These are phyloP conservation scores for Aspergillus sp. DNA, from an alignment of 2,329 filamentous ascomycete species.

Conservation along the genomic window DNA sequence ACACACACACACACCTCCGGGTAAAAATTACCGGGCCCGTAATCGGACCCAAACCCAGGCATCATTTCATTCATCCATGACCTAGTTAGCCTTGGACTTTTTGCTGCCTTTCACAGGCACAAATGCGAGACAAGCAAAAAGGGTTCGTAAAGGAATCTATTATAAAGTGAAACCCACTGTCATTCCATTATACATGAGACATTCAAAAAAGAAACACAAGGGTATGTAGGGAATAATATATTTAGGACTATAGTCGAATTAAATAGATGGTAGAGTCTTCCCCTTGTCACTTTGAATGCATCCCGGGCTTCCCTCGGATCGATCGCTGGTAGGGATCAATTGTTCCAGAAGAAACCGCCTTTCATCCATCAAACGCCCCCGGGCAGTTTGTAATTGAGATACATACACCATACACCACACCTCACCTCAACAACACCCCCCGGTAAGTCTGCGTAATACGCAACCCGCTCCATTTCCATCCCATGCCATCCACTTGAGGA, in stretches of 20 bases:
- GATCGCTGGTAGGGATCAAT: slow-evolving; percentile 17
- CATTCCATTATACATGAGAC: background rate
- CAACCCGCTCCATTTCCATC: background rate
- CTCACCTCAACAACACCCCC: background rate
- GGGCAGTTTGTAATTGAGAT: background rate
- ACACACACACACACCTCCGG: background rate
- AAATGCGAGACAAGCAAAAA: background rate
- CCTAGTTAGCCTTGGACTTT: background rate
- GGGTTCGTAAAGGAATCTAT: background rate
- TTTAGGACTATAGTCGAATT: background rate
- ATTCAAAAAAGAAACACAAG: background rate
- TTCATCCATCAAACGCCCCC: background rate
- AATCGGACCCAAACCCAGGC: background rate
- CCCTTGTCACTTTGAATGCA: background rate
- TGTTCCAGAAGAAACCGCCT: slow-evolving; percentile 17
- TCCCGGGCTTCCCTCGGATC: slow-evolving; percentile 3
- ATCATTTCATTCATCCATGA: background rate
- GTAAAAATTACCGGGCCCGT: background rate
- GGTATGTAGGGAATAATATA: background rate
- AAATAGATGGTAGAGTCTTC: too few relatives aligned
- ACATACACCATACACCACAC: background rate
- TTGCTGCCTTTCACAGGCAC: background rate
- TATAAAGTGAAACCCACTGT: background rate
- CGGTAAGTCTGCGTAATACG: background rate
- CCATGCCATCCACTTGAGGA: background rate